Percentiles rank a stretch among this genome's conserved stretches.
These are phyloP conservation scores for Paramecium sonneborni DNA, from an alignment of 73 alveolate species.

Conservation along the genomic window DNA sequence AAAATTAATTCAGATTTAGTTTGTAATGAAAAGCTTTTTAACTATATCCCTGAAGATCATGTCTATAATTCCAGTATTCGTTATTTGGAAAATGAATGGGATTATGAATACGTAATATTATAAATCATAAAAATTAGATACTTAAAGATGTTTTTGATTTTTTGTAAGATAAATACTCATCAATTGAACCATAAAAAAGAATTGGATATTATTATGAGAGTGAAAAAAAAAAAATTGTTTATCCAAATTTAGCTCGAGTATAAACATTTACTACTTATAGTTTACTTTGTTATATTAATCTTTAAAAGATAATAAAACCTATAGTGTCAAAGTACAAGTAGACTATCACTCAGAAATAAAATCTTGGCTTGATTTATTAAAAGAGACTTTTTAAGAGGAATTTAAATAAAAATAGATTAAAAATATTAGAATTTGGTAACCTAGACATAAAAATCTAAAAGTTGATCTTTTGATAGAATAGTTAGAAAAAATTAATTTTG, in stretches of 20 bases:
- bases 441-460: not conserved
- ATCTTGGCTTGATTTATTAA: not conserved
- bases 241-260: conserved; percentile 28
- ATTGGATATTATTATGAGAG: not conserved
- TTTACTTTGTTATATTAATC: not conserved
- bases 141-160: not conserved
- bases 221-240: not conserved
- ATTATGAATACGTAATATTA: conserved; percentile 16
- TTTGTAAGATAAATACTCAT: not conserved
- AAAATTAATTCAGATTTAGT: not conserved
- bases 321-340: not conserved
- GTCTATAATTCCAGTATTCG: not conserved
- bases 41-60: conserved; percentile 23
- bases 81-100: conserved; percentile 11
- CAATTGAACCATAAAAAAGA: not conserved
- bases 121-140: not conserved
- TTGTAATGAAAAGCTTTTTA: not conserved
- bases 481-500: not conserved
- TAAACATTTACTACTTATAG: not conserved
- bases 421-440: not conserved
- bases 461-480: not conserved
- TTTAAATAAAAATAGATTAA: not conserved
- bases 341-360: not conserved
- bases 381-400: not conserved
- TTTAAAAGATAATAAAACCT: not conserved